These are phyloP conservation scores for Eurotiales sp. DNA, from an alignment of 2,329 filamentous ascomycete genomes.

Conservation along the genomic window DNA sequence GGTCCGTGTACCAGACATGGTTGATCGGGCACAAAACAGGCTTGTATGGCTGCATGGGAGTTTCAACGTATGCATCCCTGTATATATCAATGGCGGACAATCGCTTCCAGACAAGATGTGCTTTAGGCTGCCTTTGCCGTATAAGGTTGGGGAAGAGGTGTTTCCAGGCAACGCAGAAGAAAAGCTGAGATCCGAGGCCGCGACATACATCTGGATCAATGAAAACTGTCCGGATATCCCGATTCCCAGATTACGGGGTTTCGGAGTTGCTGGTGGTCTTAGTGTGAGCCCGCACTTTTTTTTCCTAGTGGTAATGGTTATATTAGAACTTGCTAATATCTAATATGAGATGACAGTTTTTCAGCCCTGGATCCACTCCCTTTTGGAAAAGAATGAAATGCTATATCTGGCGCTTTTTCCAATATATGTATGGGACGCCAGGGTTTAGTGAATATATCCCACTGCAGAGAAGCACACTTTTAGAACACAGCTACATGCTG, in stretches of 20 bases:
- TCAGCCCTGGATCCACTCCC: neutral
- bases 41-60: slow-evolving; percentile 22
- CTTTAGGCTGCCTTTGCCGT: slow-evolving; percentile 23
- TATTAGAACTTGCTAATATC: neutral
- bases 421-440: neutral
- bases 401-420: neutral
- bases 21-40: neutral
- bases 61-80: slow-evolving; percentile 27
- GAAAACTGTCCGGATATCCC: slow-evolving; percentile 24
- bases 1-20: neutral
- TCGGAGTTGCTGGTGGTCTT: slow-evolving; percentile 24
- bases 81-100: slow-evolving; percentile 13
- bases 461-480: neutral
- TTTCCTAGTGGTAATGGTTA: neutral
- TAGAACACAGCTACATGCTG: neutral
- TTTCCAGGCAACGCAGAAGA: slow-evolving; percentile 25
- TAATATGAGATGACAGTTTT: neutral
- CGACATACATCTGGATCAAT: slow-evolving; percentile 26
- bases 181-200: slow-evolving; percentile 27
- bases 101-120: slow-evolving; percentile 13
- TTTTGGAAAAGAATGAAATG: neutral
- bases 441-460: neutral
- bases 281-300: slow-evolving; percentile 19
- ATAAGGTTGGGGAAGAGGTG: slow-evolving; percentile 21
- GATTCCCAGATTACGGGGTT: slow-evolving; percentile 24